phyloP scores from a whole-genome alignment of 306 rosid species.

The Fragaria ananassa region DNA sequence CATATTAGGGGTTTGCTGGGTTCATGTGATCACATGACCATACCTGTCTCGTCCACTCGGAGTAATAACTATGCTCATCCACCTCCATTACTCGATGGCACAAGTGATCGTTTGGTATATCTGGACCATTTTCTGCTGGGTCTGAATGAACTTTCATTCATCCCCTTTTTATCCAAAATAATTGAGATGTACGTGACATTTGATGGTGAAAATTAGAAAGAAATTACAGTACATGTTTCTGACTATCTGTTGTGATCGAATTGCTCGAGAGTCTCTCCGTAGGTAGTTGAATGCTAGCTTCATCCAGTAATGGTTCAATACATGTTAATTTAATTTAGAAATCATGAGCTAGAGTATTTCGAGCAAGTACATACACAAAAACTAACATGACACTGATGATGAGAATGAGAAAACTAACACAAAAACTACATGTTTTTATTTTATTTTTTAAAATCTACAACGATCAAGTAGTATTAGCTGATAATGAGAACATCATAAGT shows the following conservation, averaged over 20 bases:
- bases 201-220: background rate
- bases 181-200: background rate
- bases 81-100: background rate
- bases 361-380: too few relatives aligned
- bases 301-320: too few relatives aligned
- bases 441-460: too few relatives aligned
- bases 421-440: too few relatives aligned
- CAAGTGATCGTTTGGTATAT: background rate
- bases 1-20: background rate
- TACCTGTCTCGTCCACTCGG: background rate
- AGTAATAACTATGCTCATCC: background rate
- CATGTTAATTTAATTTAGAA: too few relatives aligned
- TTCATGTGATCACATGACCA: background rate
- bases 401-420: too few relatives aligned
- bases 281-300: background rate
- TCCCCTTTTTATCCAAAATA: background rate
- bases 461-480: too few relatives aligned
- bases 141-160: background rate
- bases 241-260: background rate
- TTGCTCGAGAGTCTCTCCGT: background rate
- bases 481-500: too few relatives aligned
- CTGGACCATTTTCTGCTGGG: background rate
- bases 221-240: background rate
- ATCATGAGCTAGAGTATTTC: too few relatives aligned
- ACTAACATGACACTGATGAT: background rate